Evolutionary conservation across 192 early-diverging fungal genomes (phyloP).

Genomic region (Entomortierella parvispora): DNA sequence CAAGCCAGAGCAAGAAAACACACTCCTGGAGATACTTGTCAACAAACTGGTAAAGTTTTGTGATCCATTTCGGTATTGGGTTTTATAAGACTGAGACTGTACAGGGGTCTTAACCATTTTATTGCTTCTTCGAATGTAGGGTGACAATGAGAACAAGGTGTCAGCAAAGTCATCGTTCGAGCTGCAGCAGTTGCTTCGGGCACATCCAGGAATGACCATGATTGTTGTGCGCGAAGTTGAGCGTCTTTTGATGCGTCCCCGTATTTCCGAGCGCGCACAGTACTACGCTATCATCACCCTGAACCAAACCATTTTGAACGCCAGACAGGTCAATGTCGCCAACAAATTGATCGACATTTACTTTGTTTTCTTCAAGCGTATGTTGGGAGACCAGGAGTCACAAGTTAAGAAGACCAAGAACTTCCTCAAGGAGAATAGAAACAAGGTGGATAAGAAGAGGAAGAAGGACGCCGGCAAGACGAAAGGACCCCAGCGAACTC

Average conservation of each 20-base stretch:
- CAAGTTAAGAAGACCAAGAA: constrained; percentile 48
- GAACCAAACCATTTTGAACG: constrained; percentile 91
- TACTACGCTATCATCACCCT: constrained; percentile 93
- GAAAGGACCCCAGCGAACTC: constrained; percentile 41
- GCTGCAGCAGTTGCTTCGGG: constrained; percentile 77
- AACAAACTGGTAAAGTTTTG: constrained; percentile 80
- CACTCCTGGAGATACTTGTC: constrained; percentile 89
- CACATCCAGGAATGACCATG: constrained; percentile 87
- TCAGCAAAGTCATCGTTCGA: constrained; percentile 86
- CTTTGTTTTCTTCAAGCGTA: constrained; percentile 87
- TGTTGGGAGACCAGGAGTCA: constrained; percentile 67
- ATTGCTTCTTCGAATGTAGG: constrained; percentile 40
- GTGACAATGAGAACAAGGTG: constrained; percentile 89
- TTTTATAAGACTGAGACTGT: not conserved
- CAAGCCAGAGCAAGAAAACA: constrained; percentile 98
- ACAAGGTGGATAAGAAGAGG: constrained; percentile 62
- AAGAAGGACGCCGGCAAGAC: constrained; percentile 56
- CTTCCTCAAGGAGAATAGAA: constrained; percentile 52
- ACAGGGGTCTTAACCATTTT: not conserved
- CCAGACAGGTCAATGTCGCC: constrained; percentile 76
- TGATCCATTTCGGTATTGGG: not conserved
- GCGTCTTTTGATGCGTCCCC: constrained; percentile 83
- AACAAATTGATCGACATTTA: constrained; percentile 91
- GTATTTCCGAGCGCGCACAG: constrained; percentile 79
- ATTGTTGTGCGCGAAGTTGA: constrained; percentile 90